Evolutionary conservation across 805 yeast genomes (phyloP), one percentile per base, ranked within the genome.

Genomic region (Ogataea dorogensis): DNA sequence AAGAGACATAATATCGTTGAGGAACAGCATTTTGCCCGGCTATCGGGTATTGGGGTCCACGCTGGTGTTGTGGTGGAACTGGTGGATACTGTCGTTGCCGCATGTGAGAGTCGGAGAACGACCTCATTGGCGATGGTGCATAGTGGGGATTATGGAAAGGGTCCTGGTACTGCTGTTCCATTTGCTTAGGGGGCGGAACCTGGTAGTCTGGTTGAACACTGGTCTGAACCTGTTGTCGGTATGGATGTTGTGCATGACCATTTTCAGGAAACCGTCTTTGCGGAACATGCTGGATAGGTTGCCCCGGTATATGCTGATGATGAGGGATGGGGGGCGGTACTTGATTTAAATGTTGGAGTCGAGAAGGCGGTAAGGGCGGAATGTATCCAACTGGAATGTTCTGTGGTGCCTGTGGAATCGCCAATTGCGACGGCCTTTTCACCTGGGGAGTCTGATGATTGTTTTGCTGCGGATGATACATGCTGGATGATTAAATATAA

Each of bases 11-110:
- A 14, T 38, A 38, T 22, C 51, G 29, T 35, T 47, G 53, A 1
- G 56, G 55, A 28, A 51, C 56, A 11, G 58, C 53, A 15, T 44
- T 47, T 17, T 45, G 54, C 7, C 49, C 41, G 25, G 33, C 39
- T 11, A 50, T 42, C 8, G 58, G 53, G 7, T 16, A 9, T 12
- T 21, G 31, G 9, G 27, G 31, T 20, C 40, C 17, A 6, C 17
- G 28, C 17, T 33, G 29, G 12, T 25, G 31, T 12, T 28, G 28
- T 13, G 32, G 28, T 13, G 18, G 14, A 9, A 12, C 15, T 7
- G 21, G 14, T n/a, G 32, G 38, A 34, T 28, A 28, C 20, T 28
- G 28, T 25, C 34, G 19, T 15, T 24, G 39, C 11, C 39, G 39
- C 2, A 31, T 27, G 8, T 12, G 5, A 5, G 40, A 25, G 10